These are phyloP conservation scores for Grigorovia jiainica DNA, from an alignment of 805 yeast species.

Conservation along the genomic window DNA sequence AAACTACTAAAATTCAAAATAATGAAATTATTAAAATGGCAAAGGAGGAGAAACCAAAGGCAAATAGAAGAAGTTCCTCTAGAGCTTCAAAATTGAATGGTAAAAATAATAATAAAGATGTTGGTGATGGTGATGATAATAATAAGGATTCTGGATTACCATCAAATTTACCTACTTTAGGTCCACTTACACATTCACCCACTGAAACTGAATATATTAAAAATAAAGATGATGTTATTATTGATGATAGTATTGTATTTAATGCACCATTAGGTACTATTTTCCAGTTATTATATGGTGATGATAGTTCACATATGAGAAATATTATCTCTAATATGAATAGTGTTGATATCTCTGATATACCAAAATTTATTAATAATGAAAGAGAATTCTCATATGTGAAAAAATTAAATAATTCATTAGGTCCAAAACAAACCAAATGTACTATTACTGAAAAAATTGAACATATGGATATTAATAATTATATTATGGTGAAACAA, in stretches of 20 bases:
- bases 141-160: slow-evolving; percentile 2
- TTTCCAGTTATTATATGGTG: slow-evolving; percentile 52
- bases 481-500: slow-evolving; percentile 38
- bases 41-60: slow-evolving; percentile 2
- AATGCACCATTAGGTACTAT: slow-evolving; percentile 63
- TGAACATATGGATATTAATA: slow-evolving; percentile 39
- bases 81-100: slow-evolving; percentile 6
- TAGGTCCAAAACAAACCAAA: slow-evolving; percentile 67
- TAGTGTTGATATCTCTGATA: slow-evolving; percentile 47
- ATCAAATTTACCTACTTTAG: slow-evolving; percentile 24
- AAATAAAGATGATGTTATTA: slow-evolving; percentile 43
- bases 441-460: slow-evolving; percentile 51
- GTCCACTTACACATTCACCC: slow-evolving; percentile 36
- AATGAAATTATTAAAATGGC: slow-evolving; percentile 35
- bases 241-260: slow-evolving; percentile 39
- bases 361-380: slow-evolving; percentile 34
- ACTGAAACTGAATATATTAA: slow-evolving; percentile 37
- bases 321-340: slow-evolving; percentile 47
- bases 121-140: slow-evolving; percentile 13
- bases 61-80: background rate
- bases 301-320: slow-evolving; percentile 41
- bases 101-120: slow-evolving; percentile 2
- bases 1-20: slow-evolving; percentile 41
- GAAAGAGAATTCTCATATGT: slow-evolving; percentile 45
- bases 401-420: slow-evolving; percentile 50